Evolutionary conservation across 2,329 filamentous ascomycete species (phyloP).

Genomic region (Ophiostoma tasmaniense): DNA sequence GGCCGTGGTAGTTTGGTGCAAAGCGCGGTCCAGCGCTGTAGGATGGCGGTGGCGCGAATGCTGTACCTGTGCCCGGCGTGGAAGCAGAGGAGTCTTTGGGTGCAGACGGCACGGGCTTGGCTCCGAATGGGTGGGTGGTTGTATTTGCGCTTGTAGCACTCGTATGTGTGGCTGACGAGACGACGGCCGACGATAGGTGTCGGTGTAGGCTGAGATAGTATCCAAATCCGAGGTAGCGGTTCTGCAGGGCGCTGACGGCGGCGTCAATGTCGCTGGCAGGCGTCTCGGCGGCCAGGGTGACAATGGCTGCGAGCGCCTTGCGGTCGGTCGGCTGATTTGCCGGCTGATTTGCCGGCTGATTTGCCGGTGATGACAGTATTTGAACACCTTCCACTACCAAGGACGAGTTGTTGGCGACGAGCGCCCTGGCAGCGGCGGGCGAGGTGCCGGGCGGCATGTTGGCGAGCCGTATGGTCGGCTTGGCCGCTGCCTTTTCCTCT

Average conservation of each 20-base stretch:
- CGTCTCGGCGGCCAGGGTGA: conserved; percentile 72
- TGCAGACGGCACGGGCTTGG: conserved; percentile 12
- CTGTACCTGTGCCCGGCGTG: not conserved
- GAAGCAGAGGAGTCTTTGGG: not conserved
- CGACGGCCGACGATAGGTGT: conserved; percentile 71
- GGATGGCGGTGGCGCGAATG: not conserved
- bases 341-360: conserved; percentile 38
- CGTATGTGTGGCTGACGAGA: conserved; percentile 26
- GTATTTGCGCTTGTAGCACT: conserved; percentile 3
- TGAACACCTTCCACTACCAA: conserved; percentile 65
- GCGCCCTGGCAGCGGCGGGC: conserved; percentile 49
- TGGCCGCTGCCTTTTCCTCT: conserved; percentile 51
- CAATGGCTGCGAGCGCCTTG: conserved; percentile 67
- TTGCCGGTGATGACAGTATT: conserved; percentile 46
- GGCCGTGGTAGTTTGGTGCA: not conserved
- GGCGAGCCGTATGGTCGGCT: conserved; percentile 53
- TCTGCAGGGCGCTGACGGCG: conserved; percentile 68
- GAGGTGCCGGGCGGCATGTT: conserved; percentile 54
- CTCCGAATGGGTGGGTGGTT: conserved; percentile 29
- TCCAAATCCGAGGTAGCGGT: conserved; percentile 76
- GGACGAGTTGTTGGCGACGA: conserved; percentile 40
- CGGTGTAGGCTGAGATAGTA: conserved; percentile 73
- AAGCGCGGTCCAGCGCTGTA: not conserved
- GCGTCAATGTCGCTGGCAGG: conserved; percentile 75
- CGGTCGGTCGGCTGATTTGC: conserved; percentile 43